Percentiles rank a stretch among this genome's conserved stretches.
Conservation (phyloP, 106 monocot species). For the Acanthochlamys bracteata region DNA sequence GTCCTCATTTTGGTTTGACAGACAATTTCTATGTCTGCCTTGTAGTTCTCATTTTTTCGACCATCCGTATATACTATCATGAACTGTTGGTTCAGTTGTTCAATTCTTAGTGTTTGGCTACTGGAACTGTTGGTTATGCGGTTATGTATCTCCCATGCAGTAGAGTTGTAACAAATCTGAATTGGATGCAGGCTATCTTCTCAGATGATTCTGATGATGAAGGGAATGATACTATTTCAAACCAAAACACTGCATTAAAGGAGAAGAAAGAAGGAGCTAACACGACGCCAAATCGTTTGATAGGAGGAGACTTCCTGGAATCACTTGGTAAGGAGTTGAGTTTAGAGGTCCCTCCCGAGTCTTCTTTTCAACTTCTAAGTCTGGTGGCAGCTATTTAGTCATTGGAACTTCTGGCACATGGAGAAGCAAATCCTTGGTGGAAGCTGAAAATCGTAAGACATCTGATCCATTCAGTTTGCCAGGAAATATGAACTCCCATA, state of each 20-base stretch:
- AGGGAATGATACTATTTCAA: slow-evolving; percentile 17
- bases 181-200: slow-evolving; percentile 71
- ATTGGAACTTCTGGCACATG: too few relatives aligned
- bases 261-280: slow-evolving; percentile 76
- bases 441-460: not conserved
- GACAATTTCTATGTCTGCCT: not conserved
- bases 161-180: not conserved
- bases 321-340: slow-evolving; percentile 90
- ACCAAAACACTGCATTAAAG: slow-evolving; percentile 17
- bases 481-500: not conserved
- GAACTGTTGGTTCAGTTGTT: not conserved
- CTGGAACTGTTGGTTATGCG: too few relatives aligned
- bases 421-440: too few relatives aligned
- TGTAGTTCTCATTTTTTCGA: not conserved
- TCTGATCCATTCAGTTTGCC: not conserved
- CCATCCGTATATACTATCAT: not conserved
- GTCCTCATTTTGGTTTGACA: slow-evolving; percentile 17
- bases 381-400: too few relatives aligned
- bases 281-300: slow-evolving; percentile 68
- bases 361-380: too few relatives aligned
- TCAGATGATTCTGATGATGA: slow-evolving; percentile 86
- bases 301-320: slow-evolving; percentile 91
- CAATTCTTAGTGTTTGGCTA: too few relatives aligned
- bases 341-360: slow-evolving; percentile 51
- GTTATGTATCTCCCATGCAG: too few relatives aligned